A percentile compares a stretch with the other conserved stretches of the same genome.
Conservation (phyloP, 1,139 yeast genomes). For the Magnusiomyces starmeri region DNA sequence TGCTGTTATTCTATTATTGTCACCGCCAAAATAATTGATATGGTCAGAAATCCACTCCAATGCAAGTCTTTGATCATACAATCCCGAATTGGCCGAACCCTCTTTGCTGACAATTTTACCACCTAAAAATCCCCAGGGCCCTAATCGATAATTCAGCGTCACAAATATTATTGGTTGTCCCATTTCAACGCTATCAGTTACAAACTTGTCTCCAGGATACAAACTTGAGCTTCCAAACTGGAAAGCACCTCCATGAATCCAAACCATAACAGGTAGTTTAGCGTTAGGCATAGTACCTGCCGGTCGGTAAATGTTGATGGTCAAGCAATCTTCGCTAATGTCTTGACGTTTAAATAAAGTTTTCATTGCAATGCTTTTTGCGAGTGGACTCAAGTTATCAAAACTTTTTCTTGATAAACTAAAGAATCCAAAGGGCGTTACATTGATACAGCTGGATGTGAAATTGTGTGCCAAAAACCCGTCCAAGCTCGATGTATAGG, state of each 20-base stretch:
- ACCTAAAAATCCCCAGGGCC: slow-evolving; percentile 30
- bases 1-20: slow-evolving; percentile 27
- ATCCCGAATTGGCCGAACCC: slow-evolving; percentile 24
- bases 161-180: slow-evolving; percentile 23
- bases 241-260: slow-evolving; percentile 38
- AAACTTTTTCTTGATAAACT: slow-evolving; percentile 2
- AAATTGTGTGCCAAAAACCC: slow-evolving; percentile 12
- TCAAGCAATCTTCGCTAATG: slow-evolving; percentile 25
- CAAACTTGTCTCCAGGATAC: slow-evolving; percentile 18
- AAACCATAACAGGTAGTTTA: slow-evolving; percentile 31
- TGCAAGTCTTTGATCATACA: slow-evolving; percentile 31
- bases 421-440: slow-evolving; percentile 5
- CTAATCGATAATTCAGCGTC: slow-evolving; percentile 26
- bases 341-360: too few relatives aligned
- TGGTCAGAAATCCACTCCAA: slow-evolving; percentile 32
- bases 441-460: slow-evolving; percentile 6
- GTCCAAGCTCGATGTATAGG: slow-evolving; percentile 14
- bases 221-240: slow-evolving; percentile 20
- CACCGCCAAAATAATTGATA: slow-evolving; percentile 32
- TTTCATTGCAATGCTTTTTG: not conserved
- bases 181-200: slow-evolving; percentile 21
- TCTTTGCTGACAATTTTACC: slow-evolving; percentile 19
- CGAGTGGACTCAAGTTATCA: not conserved
- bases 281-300: slow-evolving; percentile 11
- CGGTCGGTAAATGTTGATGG: slow-evolving; percentile 21